Evolutionary conservation across 1,284 basidiomycete species (phyloP).

Genomic region (Ustilago crameri): DNA sequence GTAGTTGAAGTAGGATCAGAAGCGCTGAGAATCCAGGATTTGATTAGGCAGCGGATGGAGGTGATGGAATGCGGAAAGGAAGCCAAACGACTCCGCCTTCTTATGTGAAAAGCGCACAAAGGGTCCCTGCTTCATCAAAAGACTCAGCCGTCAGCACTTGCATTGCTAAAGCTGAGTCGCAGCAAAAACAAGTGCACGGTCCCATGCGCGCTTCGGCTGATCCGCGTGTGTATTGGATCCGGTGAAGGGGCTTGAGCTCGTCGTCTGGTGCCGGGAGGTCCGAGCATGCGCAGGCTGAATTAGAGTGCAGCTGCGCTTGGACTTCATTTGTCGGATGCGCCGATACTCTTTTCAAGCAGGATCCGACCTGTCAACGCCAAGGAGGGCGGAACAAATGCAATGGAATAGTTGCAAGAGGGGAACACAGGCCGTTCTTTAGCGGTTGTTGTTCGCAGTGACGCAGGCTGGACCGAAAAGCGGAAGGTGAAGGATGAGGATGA

Average conservation of each 20-base stretch:
- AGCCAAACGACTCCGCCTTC: too few relatives aligned
- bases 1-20: not conserved
- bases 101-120: not conserved
- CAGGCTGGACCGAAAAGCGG: not conserved
- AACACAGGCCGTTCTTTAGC: not conserved
- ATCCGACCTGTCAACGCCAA: too few relatives aligned
- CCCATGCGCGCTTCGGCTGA: conserved; percentile 3
- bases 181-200: conserved; percentile 22
- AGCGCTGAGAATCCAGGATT: too few relatives aligned
- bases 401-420: not conserved
- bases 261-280: conserved; percentile 7
- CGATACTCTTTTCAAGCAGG: not conserved
- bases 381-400: not conserved
- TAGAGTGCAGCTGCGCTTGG: conserved; percentile 9
- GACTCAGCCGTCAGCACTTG: not conserved
- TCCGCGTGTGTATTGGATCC: not conserved
- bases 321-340: conserved; percentile 26
- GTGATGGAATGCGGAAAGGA: too few relatives aligned
- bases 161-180: not conserved
- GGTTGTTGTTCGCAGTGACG: not conserved
- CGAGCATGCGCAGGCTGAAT: conserved; percentile 5
- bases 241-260: not conserved
- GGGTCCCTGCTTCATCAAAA: not conserved
- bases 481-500: not conserved
- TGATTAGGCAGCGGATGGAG: too few relatives aligned